These are phyloP conservation scores for Penicillium sp. DNA, from an alignment of 2,329 filamentous ascomycete species.

Conservation along the genomic window DNA sequence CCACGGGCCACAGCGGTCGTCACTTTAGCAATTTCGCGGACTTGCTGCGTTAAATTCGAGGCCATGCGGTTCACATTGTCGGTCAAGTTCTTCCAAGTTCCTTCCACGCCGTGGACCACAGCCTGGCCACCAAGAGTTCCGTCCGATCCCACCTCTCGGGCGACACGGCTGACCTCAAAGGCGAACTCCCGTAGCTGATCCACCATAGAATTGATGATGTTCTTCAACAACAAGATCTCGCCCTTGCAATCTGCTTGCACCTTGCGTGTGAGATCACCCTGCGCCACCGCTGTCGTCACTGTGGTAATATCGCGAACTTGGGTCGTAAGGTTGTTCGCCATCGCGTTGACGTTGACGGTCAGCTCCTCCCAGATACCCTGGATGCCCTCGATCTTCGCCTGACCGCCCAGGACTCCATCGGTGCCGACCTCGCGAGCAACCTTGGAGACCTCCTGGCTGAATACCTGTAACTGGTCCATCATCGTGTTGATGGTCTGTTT, in stretches of 20 bases:
- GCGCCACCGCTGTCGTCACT: constrained; percentile 66
- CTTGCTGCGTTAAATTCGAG: constrained; percentile 92
- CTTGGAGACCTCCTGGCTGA: constrained; percentile 76
- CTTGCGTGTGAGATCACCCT: constrained; percentile 89
- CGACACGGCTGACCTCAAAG: constrained; percentile 89
- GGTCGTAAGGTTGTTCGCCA: constrained; percentile 81
- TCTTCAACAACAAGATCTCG: constrained; percentile 88
- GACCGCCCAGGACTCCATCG: constrained; percentile 74
- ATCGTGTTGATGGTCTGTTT: constrained; percentile 81
- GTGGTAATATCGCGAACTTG: constrained; percentile 89
- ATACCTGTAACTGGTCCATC: constrained; percentile 77
- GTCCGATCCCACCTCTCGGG: constrained; percentile 90
- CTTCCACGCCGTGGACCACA: constrained; percentile 88
- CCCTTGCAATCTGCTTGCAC: constrained; percentile 86
- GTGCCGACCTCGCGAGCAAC: constrained; percentile 78
- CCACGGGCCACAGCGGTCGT: constrained; percentile 90
- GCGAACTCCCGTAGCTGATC: constrained; percentile 94
- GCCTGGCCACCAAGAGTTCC: constrained; percentile 88
- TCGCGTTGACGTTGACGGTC: constrained; percentile 78
- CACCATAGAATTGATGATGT: constrained; percentile 97
- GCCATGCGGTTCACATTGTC: constrained; percentile 96
- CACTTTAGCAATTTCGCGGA: constrained; percentile 91
- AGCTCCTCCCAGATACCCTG: constrained; percentile 83
- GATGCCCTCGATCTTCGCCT: constrained; percentile 76
- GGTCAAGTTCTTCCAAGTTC: constrained; percentile 91